Evolutionary conservation across 1,139 yeast genomes (phyloP).

Genomic region (Nakaseomyces glabratus): DNA sequence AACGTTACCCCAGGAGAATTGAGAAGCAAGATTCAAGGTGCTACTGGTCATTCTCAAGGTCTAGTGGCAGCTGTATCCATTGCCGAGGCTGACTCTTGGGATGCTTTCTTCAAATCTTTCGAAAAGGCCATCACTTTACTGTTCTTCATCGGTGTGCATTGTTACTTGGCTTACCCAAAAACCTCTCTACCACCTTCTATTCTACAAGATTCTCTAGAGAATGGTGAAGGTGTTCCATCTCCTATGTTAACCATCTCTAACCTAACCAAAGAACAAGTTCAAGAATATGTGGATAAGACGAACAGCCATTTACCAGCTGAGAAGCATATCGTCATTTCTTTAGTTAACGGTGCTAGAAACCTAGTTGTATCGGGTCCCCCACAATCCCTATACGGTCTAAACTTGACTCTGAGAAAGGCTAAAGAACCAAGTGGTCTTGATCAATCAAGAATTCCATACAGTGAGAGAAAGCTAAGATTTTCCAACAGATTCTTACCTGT

Average conservation of each 20-base stretch:
- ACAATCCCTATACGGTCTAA: conserved; percentile 94
- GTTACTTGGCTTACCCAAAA: conserved; percentile 83
- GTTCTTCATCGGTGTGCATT: conserved; percentile 89
- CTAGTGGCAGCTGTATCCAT: conserved; percentile 87
- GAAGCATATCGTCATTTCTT: conserved; percentile 82
- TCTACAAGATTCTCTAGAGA: conserved; percentile 84
- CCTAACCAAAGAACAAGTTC: conserved; percentile 69
- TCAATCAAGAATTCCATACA: conserved; percentile 87
- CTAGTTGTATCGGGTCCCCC: conserved; percentile 97
- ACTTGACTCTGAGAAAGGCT: conserved; percentile 81
- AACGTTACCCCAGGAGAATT: conserved; percentile 89
- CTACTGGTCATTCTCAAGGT: conserved; percentile 99
- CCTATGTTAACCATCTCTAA: conserved; percentile 96
- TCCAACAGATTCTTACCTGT: conserved; percentile 92
- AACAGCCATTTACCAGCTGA: conserved; percentile 88
- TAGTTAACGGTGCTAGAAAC: conserved; percentile 91
- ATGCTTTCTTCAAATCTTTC: conserved; percentile 60
- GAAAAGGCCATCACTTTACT: conserved; percentile 73
- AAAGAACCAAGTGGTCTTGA: conserved; percentile 93
- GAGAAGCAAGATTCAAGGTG: conserved; percentile 61
- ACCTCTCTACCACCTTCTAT: conserved; percentile 92
- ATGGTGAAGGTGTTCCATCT: conserved; percentile 93
- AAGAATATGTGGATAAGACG: conserved; percentile 70
- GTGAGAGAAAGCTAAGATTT: conserved; percentile 87
- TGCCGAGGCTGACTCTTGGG: conserved; percentile 83